These are phyloP conservation scores for Boletus vermiculosoides DNA, from an alignment of 768 basidiomycete species.

Conservation along the genomic window DNA sequence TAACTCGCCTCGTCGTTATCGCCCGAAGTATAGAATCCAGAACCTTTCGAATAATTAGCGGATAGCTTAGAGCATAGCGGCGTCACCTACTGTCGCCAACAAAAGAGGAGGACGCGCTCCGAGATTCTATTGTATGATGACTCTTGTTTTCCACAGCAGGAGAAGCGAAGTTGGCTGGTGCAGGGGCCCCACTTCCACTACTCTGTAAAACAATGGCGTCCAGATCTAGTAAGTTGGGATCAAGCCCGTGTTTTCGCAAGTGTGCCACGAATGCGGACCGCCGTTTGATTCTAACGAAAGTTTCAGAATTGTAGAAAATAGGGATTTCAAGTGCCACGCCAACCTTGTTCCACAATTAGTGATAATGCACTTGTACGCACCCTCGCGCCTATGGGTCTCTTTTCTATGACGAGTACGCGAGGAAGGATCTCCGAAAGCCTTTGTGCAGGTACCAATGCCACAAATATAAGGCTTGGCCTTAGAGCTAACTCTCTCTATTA, in stretches of 20 bases:
- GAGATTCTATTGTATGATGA: conserved; percentile 2
- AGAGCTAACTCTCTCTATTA: conserved; percentile 39
- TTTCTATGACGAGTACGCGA: conserved; percentile 64
- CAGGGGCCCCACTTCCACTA: neutral
- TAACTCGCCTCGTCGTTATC: neutral
- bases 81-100: conserved; percentile 15
- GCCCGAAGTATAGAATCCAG: neutral
- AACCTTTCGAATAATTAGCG: conserved; percentile 16
- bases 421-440: conserved; percentile 66
- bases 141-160: conserved; percentile 1
- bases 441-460: conserved; percentile 42
- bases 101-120: conserved; percentile 5
- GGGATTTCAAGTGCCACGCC: conserved; percentile 1
- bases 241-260: conserved; percentile 47
- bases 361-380: conserved; percentile 46
- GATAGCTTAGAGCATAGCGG: neutral
- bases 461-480: conserved; percentile 53
- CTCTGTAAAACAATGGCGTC: conserved; percentile 24
- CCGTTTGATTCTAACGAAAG: conserved; percentile 56
- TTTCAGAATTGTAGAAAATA: neutral
- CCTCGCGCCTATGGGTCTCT: conserved; percentile 50
- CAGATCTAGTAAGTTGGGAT: conserved; percentile 23
- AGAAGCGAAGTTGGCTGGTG: conserved; percentile 18
- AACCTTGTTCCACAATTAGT: conserved; percentile 49
- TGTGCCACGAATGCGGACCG: conserved; percentile 56